A percentile compares a stretch with the other conserved stretches of the same genome.
Conservation (phyloP, 192 early-diverging fungal species). For the Coemansia sp. region DNA sequence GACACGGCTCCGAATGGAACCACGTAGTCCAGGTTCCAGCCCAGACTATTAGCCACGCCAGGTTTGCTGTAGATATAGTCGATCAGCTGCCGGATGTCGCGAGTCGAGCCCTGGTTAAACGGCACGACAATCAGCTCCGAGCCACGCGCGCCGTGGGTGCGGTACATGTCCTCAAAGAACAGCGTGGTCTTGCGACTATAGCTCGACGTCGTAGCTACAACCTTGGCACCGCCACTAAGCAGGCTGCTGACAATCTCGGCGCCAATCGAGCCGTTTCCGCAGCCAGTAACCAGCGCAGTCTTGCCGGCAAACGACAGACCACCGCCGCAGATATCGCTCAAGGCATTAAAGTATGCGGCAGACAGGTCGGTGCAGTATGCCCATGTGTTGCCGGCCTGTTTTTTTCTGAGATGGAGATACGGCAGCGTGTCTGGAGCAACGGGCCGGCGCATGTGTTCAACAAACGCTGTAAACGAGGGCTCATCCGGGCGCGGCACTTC, state of each 20-base stretch:
- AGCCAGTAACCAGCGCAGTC: conserved; percentile 84
- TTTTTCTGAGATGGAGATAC: conserved; percentile 6
- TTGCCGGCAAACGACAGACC: conserved; percentile 81
- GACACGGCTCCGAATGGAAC: conserved; percentile 92
- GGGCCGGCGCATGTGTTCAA: conserved; percentile 60
- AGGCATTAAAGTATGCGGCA: conserved; percentile 67
- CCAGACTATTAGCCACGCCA: conserved; percentile 52
- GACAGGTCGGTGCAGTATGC: conserved; percentile 67
- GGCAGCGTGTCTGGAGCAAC: conserved; percentile 9
- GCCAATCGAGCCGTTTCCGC: conserved; percentile 87
- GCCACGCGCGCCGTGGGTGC: conserved; percentile 76
- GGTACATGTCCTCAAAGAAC: conserved; percentile 87
- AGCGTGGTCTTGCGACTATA: conserved; percentile 73
- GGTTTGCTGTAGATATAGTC: conserved; percentile 73
- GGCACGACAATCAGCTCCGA: conserved; percentile 84
- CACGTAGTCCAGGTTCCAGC: conserved; percentile 85
- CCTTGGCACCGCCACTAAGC: conserved; percentile 83
- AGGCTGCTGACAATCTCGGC: conserved; percentile 81
- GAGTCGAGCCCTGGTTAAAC: conserved; percentile 86
- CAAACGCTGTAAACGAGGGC: conserved; percentile 80
- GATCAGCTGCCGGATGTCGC: conserved; percentile 72
- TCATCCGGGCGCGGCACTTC: conserved; percentile 72
- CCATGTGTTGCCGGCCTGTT: conserved; percentile 52
- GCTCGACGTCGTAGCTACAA: conserved; percentile 87
- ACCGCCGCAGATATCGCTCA: conserved; percentile 63